Base-by-base conservation (phyloP, 2,329 filamentous ascomycete species). In the Chalara sp. region DNA sequence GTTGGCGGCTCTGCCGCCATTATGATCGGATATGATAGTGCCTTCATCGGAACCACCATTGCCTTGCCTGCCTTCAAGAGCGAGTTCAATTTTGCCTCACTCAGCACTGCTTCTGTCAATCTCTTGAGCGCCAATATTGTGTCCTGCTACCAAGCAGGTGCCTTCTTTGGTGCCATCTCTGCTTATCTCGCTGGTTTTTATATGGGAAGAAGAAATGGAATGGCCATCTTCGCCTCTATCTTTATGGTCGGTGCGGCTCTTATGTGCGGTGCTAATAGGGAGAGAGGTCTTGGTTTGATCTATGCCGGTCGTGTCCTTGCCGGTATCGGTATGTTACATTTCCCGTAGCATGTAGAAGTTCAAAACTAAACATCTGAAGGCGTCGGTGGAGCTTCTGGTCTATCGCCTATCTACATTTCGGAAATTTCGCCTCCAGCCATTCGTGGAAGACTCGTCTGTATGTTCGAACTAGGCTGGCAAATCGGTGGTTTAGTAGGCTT, bases 131-230 rank as follows among this genome's bases (percentile, higher is more conserved):
- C 83, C 60, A 92, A 91, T 66, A 89, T 91, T 54, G 87, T 90
- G 47, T 89, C 84, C 30, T 79, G 86, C 49, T 91, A 89, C 70
- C 88, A 92, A 68, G 88, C 87, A 7, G 87, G 87, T 53, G 87
- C 87, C 53, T 91, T 93, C 71, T 91, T 92, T 59, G 88, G 88
- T 47, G 80, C 83, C n/a, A 70, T 89, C 40, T 76, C 79, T 53
- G 85, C 82, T 51, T 90, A 86, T 58, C 75, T 72, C 6, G 76
- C 80, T 33, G 81, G 78, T 32, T 82, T 85, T 70, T 87, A 78
- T 64, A 70, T 84, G 55, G 87, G 87, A 31, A 78, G 87, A 28
- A 80, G 79, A 61, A 78, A 74, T 63, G 84, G 80, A 28, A 72
- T 91, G 2, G 70, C 82, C 56, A 56, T 81, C 44, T 86, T 83